Percentiles rank a stretch among this genome's conserved stretches.
phyloP scores from a whole-genome alignment of 768 basidiomycete species.

The Cantharellus anzutake region DNA sequence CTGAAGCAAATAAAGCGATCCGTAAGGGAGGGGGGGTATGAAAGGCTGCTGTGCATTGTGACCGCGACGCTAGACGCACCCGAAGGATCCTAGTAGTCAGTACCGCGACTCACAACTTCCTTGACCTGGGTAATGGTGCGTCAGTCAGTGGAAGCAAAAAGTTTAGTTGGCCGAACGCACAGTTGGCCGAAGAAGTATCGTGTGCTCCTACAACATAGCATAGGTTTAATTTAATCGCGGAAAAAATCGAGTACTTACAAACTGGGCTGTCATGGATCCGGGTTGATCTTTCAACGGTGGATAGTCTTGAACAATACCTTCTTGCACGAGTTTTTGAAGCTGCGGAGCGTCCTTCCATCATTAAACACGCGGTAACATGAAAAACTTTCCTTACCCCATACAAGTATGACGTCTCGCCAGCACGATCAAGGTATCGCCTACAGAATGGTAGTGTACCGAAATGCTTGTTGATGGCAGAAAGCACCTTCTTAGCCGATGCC shows the following conservation, averaged over 20 bases:
- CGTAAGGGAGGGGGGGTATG: too few species aligned
- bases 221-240: neutral
- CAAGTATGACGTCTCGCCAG: constrained; percentile 83
- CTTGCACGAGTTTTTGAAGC: constrained; percentile 78
- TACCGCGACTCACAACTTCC: constrained; percentile 68
- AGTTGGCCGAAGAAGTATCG: constrained; percentile 67
- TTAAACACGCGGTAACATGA: neutral
- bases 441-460: constrained; percentile 96
- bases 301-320: constrained; percentile 80
- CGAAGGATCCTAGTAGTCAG: constrained; percentile 39
- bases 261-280: constrained; percentile 89
- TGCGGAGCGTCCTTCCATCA: constrained; percentile 15
- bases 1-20: too few species aligned
- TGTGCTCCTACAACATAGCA: constrained; percentile 44
- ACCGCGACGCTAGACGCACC: too few species aligned
- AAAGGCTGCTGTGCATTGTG: too few species aligned
- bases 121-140: constrained; percentile 24
- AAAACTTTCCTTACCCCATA: constrained; percentile 41
- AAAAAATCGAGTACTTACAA: constrained; percentile 26
- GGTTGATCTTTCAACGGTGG: constrained; percentile 76
- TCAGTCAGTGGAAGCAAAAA: neutral
- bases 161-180: neutral
- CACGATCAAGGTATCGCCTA: constrained; percentile 81
- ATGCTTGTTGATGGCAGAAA: constrained; percentile 75
- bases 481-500: constrained; percentile 51